Evolutionary conservation across 768 basidiomycete species (phyloP), one percentile per base, ranked within the genome.

Genomic region (Termitomyces titanicus): DNA sequence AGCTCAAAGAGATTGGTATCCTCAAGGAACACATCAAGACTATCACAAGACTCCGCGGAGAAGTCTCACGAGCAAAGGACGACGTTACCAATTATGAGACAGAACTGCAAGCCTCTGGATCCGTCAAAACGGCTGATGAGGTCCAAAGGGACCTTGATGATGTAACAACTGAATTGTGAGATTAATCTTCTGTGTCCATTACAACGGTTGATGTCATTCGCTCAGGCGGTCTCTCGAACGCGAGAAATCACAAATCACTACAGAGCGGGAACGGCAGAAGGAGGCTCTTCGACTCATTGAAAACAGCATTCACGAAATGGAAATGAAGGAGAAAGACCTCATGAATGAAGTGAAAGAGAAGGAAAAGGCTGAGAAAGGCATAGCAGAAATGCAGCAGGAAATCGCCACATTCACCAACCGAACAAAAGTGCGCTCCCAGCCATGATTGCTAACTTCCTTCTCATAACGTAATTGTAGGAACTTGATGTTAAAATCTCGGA

Each of bases 121-220:
- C 87, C 33, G 80, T 82, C 13, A 91, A 85, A 69, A 94, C 94
- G 1, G 81, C 83, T 0, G 90, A 93, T 44, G 94, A 95, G 45
- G 87, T 98, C 15, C 89, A 98, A 67, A 71, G 62, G 24, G 87
- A 97, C 64, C 74, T 97, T 6, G 83, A 88, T 52, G 70, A 72
- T 1, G 66, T 95, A 22, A 75, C 79, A 1, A 73, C 72, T 15
- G 77, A 87, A 57, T 75, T 93, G 94, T 96, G 63, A 65, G 84
- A 70, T 24, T 42, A n/a, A 54, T 18, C 29, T 27, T 29, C n/a
- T 24, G n/a, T 11, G 11, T 33, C 42, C 42, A 40, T 43, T 51
- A 24, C 20, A 46, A 34, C 37, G 5, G 38, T 24, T 40, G 34
- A 22, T 49, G 24, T 54, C 44, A 44, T 35, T 55, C 12, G 12